These are phyloP conservation scores for Colletotrichum lindemuthianum DNA, from an alignment of 2,329 filamentous ascomycete genomes.

Conservation along the genomic window DNA sequence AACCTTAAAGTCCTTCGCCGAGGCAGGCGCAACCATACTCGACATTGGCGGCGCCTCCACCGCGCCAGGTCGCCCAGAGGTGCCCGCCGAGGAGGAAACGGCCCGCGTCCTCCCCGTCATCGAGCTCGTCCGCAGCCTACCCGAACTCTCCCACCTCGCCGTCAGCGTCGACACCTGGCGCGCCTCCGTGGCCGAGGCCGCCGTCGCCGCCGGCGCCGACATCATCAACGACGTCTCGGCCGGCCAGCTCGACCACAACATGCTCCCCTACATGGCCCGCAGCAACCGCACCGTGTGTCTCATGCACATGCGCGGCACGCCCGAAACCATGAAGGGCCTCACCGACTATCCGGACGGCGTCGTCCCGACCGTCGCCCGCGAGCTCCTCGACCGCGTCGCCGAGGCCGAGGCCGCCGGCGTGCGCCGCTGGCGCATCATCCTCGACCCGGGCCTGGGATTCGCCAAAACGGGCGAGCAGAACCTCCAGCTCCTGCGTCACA, in stretches of 20 bases:
- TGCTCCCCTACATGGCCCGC: slow-evolving; percentile 83
- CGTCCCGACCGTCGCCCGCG: slow-evolving; percentile 70
- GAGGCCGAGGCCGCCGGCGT: slow-evolving; percentile 85
- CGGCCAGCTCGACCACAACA: slow-evolving; percentile 79
- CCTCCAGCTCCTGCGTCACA: slow-evolving; percentile 76
- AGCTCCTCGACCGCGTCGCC: slow-evolving; percentile 75
- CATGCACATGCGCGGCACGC: slow-evolving; percentile 94
- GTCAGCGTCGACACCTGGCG: slow-evolving; percentile 96
- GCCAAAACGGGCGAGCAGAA: slow-evolving; percentile 87
- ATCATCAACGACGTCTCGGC: slow-evolving; percentile 96
- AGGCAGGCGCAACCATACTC: slow-evolving; percentile 81
- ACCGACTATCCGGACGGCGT: slow-evolving; percentile 76
- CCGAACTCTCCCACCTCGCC: slow-evolving; percentile 70
- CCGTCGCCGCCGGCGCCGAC: slow-evolving; percentile 82
- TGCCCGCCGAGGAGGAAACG: slow-evolving; percentile 79
- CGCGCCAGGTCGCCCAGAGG: slow-evolving; percentile 76
- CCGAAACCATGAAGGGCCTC: slow-evolving; percentile 79
- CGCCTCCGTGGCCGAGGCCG: slow-evolving; percentile 80
- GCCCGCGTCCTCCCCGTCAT: slow-evolving; percentile 84
- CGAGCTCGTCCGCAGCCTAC: slow-evolving; percentile 73
- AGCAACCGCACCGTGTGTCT: slow-evolving; percentile 82
- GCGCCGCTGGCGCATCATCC: slow-evolving; percentile 90
- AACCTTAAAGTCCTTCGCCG: slow-evolving; percentile 71
- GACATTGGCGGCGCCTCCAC: slow-evolving; percentile 96
- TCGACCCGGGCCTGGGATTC: slow-evolving; percentile 95